Evolutionary conservation across 768 basidiomycete species (phyloP), one percentile per base, ranked within the genome.

Genomic region (Podaxis sp.): DNA sequence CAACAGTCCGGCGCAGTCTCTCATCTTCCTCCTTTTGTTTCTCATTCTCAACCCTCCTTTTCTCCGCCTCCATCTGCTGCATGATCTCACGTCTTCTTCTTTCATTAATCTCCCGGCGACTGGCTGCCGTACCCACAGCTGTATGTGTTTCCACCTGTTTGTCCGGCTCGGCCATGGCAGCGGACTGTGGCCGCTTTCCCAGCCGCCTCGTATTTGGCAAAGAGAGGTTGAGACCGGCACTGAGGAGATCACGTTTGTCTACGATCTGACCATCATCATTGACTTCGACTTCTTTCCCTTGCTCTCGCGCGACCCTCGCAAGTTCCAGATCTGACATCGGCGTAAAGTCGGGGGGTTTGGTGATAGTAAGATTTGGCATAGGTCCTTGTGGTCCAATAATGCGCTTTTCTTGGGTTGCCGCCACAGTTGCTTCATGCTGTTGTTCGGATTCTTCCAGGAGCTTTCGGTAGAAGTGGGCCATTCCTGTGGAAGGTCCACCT

Each of bases 231-330:
- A 99, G 78, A 2, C 97, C 97, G 4, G 96, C 96, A 22, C 89
- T 86, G 51, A 99, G 80, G 7, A 99, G 79, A 57, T 96, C 93
- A 61, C 96, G 88, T 71, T 96, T 95, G 78, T 99, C 97, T 53
- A 99, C 90, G 52, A 99, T 95, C 72, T 96, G 93, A 68, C 95
- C 96, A 68, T 98, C 96, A 73, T 99, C 96, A 73, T 99, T 99
- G 38, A 98, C 78, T 74, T 98, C 96, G 38, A 99, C 88, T 11
- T 87, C 82, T 73, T 91, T 91, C 24, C 95, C 96, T 69, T 90
- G 82, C 63, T 82, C 84, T 67, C 81, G 80, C 15, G 94, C 93
- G 49, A 83, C 68, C 49, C 74, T 83, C 24, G 91, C 93, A 28
- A 93, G 81, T 69, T 93, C 89, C 30, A 84, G 69, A 74, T 96